A percentile compares a stretch with the other conserved stretches of the same genome.
Evolutionary conservation across 441 rosid species (phyloP).

Genomic region (Croton setiger): DNA sequence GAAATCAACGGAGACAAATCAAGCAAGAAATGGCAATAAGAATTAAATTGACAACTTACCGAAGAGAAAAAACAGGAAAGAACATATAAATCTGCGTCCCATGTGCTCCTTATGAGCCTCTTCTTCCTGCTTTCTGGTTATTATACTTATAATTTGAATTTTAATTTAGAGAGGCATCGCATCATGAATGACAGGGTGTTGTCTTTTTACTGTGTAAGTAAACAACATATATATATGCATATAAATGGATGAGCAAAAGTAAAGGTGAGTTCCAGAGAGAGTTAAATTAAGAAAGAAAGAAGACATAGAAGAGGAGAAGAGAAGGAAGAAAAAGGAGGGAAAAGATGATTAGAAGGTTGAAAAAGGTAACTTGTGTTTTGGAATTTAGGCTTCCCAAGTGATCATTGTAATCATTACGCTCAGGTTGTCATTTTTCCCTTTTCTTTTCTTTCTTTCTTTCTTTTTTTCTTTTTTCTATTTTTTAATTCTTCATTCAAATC

Average conservation of each 20-base stretch:
- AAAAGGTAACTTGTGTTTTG: slow-evolving; percentile 30
- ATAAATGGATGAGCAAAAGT: slow-evolving; percentile 16
- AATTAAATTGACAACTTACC: slow-evolving; percentile 39
- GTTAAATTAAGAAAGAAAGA: slow-evolving; percentile 24
- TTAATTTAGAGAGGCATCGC: slow-evolving; percentile 15
- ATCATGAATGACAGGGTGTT: slow-evolving; percentile 19
- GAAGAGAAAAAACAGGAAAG: slow-evolving; percentile 26
- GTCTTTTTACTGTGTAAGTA: slow-evolving; percentile 19
- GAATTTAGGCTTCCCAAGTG: slow-evolving; percentile 44
- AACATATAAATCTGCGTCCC: slow-evolving; percentile 28
- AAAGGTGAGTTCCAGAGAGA: slow-evolving; percentile 18
- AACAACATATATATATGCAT: neutral
- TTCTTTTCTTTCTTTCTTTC: neutral
- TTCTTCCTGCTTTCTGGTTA: slow-evolving; percentile 7
- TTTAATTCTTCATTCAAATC: too few relatives aligned
- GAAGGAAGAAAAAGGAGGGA: slow-evolving; percentile 27
- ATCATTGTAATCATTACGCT: slow-evolving; percentile 54
- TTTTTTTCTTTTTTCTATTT: too few relatives aligned
- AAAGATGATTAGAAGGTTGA: slow-evolving; percentile 27
- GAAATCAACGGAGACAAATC: neutral
- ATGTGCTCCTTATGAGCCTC: slow-evolving; percentile 22
- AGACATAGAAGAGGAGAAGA: slow-evolving; percentile 20
- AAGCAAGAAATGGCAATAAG: neutral
- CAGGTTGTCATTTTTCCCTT: slow-evolving; percentile 19
- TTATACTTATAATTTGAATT: neutral